Percentiles rank a stretch among this genome's conserved stretches.
These are phyloP conservation scores for Polytolypa hystricis DNA, from an alignment of 2,329 filamentous ascomycete species.

Conservation along the genomic window DNA sequence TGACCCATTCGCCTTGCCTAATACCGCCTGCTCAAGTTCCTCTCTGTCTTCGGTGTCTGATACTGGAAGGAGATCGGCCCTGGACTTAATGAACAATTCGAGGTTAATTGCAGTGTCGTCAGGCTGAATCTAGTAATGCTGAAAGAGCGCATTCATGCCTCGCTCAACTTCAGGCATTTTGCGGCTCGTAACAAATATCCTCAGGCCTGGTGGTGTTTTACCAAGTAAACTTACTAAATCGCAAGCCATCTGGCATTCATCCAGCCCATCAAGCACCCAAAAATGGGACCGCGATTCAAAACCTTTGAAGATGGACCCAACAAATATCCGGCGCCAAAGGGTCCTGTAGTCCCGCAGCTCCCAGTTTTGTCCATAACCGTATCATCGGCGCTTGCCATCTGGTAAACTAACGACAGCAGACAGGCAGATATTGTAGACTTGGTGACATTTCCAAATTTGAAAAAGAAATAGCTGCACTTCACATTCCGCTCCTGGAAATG, in stretches of 20 bases:
- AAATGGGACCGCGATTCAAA: constrained; percentile 7
- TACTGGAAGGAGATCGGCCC: constrained; percentile 1
- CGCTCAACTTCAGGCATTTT: constrained; percentile 17
- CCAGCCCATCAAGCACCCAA: constrained; percentile 15
- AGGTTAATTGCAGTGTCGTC: constrained; percentile 18
- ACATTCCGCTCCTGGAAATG: constrained; percentile 12
- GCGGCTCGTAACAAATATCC: constrained; percentile 22
- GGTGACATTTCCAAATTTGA: constrained; percentile 14
- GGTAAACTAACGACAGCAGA: constrained; percentile 19
- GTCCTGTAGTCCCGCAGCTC: constrained; percentile 6
- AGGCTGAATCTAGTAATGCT: constrained; percentile 10
- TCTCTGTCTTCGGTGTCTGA: constrained; percentile 12
- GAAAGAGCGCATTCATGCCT: constrained; percentile 12
- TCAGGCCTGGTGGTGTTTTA: constrained; percentile 14
- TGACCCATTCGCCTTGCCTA: constrained; percentile 26
- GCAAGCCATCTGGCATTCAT: constrained; percentile 11
- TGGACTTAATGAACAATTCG: constrained; percentile 13
- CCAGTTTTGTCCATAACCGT: constrained; percentile 11
- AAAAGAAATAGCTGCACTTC: constrained; percentile 22
- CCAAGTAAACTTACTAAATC: constrained; percentile 2
- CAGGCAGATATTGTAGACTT: constrained; percentile 17
- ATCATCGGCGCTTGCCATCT: constrained; percentile 20
- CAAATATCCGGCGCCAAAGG: constrained; percentile 10
- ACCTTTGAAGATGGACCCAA: constrained; percentile 5
- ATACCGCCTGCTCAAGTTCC: constrained; percentile 18